Base-by-base conservation (phyloP, 2,329 filamentous ascomycete species). In the Botryotinia convoluta region DNA sequence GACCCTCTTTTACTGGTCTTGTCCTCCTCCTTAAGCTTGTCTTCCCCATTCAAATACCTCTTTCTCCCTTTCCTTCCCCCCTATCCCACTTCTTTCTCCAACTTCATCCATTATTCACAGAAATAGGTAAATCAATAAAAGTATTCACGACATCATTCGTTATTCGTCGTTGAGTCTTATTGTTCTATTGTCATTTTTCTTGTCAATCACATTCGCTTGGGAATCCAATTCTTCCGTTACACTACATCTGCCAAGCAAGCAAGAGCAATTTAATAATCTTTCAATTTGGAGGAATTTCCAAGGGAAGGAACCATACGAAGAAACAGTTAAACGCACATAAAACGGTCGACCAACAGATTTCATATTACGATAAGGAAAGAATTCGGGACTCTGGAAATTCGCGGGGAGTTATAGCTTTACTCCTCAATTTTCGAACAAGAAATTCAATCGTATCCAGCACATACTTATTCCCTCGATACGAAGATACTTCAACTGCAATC, bases 141-240 rank as follows among this genome's bases (percentile, higher is more conserved):
- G 35, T 29, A n/a, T 54, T 22, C 64, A 54, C 64, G 48, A 42
- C 64, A 68, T 68, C 64, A 57, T 37, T 57, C 48, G 64, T 68
- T 57, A 57, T 57, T 45, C n/a, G 45, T 68, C 48, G 64, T 54
- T 2, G 45, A 12, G 29, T 68, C 64, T 57, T 14, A 12, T 8
- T 32, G 54, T 32, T 29, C n/a, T 18, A 18, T 57, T 29, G n/a
- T 29, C 51, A 35, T 61, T 39, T 39, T n/a, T 68, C 29, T 4
- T 3, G 26, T 32, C 45, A 32, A 32, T 22, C 35, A 42, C 48
- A 29, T 32, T 57, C 64, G 64, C 48, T 68, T 54, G 35, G 12
- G 48, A 42, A 42, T 68, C 35, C 35, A 57, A 57, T 32, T 68
- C 35, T 68, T 57, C 48, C 48, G 32, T 68, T 22, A 54, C 44